Percentiles rank a stretch among this genome's conserved stretches.
Conservation (phyloP, 371 early-diverging fungal species). For the Coelomomyces lativittatus region DNA sequence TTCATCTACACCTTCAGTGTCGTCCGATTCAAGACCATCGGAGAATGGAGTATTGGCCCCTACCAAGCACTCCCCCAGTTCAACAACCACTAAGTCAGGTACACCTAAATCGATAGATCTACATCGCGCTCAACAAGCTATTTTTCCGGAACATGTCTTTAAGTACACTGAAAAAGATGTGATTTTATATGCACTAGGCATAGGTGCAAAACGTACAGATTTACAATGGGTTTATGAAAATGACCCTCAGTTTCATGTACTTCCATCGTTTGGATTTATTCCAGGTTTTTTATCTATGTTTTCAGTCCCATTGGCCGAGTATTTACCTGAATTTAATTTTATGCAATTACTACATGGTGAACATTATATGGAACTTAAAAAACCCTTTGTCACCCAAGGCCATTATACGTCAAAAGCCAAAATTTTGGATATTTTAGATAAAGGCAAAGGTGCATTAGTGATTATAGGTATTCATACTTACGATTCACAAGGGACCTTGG, state of each 20-base stretch:
- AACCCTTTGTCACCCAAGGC: conserved; percentile 64
- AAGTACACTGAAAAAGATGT: conserved; percentile 70
- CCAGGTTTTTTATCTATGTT: conserved; percentile 56
- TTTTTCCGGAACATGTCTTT: conserved; percentile 28
- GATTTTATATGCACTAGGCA: conserved; percentile 82
- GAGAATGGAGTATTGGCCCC: too few species aligned
- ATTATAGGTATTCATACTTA: conserved; percentile 59
- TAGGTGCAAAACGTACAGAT: conserved; percentile 73
- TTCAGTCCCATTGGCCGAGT: conserved; percentile 47
- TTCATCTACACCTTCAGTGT: too few species aligned
- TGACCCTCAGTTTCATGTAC: conserved; percentile 48
- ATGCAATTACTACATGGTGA: conserved; percentile 96
- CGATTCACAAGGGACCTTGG: conserved; percentile 54
- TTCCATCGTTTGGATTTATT: conserved; percentile 83
- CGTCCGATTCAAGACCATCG: not conserved
- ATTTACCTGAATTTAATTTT: conserved; percentile 76
- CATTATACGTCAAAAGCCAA: conserved; percentile 52
- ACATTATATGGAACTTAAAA: conserved; percentile 71
- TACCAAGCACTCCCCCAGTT: not conserved
- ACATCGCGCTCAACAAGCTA: conserved; percentile 42
- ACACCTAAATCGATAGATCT: conserved; percentile 33
- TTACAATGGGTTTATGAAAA: conserved; percentile 77
- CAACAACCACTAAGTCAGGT: conserved; percentile 7
- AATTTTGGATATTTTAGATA: conserved; percentile 81
- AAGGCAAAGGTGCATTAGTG: conserved; percentile 79